Percentiles rank a stretch among this genome's conserved stretches.
Evolutionary conservation across 106 monocot species (phyloP).

Genomic region (Dactylorhiza incarnata): DNA sequence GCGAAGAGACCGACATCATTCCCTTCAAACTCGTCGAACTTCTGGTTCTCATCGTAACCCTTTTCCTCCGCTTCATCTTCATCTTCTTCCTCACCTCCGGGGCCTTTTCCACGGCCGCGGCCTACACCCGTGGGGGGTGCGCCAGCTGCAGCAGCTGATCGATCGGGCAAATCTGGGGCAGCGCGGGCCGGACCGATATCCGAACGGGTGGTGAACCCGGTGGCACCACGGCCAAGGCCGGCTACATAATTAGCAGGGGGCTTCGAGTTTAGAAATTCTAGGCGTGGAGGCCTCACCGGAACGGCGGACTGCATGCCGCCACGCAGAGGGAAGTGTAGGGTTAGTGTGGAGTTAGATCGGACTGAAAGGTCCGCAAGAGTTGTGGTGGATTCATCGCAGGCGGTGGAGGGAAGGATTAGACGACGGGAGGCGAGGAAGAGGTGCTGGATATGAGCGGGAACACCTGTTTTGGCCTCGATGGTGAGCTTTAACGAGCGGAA

Average conservation of each 20-base stretch:
- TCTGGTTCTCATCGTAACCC: conserved; percentile 98
- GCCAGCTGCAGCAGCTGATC: conserved; percentile 22
- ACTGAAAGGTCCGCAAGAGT: conserved; percentile 24
- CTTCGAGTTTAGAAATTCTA: conserved; percentile 87
- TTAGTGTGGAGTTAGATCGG: conserved; percentile 26
- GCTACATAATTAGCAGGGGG: conserved; percentile 96
- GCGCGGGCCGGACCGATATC: conserved; percentile 75
- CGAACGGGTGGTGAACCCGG: conserved; percentile 93
- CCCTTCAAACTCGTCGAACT: conserved; percentile 98
- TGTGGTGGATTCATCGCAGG: neutral
- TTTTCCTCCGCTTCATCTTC: conserved; percentile 85
- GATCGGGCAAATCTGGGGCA: conserved; percentile 22
- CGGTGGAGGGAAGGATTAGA: conserved; percentile 6
- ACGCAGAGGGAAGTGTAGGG: conserved; percentile 43
- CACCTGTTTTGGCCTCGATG: conserved; percentile 27
- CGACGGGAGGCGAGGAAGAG: conserved; percentile 40
- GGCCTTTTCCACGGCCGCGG: conserved; percentile 47
- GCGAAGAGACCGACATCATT: conserved; percentile 94
- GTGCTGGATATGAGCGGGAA: conserved; percentile 35
- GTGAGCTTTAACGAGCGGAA: conserved; percentile 28
- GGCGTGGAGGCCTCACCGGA: conserved; percentile 42
- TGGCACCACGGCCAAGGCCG: conserved; percentile 93
- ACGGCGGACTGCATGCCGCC: conserved; percentile 35
- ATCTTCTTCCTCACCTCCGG: conserved; percentile 38
- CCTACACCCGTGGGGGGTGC: conserved; percentile 22